phyloP scores from a whole-genome alignment of 2,329 filamentous ascomycete species.

The Hymenoscyphus fraxineus region DNA sequence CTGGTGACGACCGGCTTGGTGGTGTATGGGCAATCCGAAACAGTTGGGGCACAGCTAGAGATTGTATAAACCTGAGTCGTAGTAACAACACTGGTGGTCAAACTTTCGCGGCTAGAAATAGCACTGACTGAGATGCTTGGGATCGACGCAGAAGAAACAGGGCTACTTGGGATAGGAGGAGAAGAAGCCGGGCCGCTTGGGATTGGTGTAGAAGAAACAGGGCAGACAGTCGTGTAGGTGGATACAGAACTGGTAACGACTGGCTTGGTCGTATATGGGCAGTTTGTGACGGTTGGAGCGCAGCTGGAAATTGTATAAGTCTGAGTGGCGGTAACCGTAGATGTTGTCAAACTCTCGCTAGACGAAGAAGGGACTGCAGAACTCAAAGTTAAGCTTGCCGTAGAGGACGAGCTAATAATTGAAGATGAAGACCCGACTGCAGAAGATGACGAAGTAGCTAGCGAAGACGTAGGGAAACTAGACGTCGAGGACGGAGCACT shows the following conservation, averaged over 20 bases:
- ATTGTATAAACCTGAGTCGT: constrained; percentile 1
- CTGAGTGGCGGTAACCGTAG: background rate
- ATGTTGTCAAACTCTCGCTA: background rate
- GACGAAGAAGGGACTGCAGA: too few species aligned
- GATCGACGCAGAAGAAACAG: background rate
- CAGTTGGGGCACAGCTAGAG: too few species aligned
- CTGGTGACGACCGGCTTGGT: too few species aligned
- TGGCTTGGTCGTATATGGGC: constrained; percentile 4
- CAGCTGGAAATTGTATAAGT: constrained; percentile 3
- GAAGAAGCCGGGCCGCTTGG: too few species aligned
- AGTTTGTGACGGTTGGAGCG: background rate
- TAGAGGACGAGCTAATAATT: background rate
- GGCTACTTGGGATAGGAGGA: background rate
- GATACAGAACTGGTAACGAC: background rate
- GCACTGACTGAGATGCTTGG: too few species aligned
- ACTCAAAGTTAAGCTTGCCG: too few species aligned
- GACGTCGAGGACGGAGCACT: background rate
- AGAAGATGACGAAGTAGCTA: background rate
- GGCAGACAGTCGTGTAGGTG: background rate
- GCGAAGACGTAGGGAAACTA: too few species aligned
- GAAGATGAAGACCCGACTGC: background rate
- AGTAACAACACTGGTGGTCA: background rate
- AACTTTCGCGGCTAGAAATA: background rate
- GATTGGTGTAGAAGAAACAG: background rate
- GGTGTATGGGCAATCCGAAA: too few species aligned